A percentile compares a stretch with the other conserved stretches of the same genome.
These are phyloP conservation scores for Venturia carpophila DNA, from an alignment of 2,329 filamentous ascomycete species.

Conservation along the genomic window DNA sequence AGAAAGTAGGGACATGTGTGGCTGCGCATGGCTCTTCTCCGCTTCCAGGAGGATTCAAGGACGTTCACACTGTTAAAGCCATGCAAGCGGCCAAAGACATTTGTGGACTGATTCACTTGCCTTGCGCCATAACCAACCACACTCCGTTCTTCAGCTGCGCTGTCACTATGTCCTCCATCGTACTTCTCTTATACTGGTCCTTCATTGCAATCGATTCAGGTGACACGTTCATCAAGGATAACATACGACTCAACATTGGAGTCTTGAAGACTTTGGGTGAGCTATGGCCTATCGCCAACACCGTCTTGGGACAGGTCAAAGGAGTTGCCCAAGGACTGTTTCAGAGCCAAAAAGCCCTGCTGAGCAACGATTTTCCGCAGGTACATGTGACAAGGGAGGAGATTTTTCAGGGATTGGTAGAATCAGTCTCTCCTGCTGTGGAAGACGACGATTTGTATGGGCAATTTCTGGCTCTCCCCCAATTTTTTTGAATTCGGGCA, in stretches of 20 bases:
- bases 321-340: conserved; percentile 70
- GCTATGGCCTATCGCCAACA: conserved; percentile 65
- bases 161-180: conserved; percentile 68
- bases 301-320: conserved; percentile 64
- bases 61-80: conserved; percentile 69
- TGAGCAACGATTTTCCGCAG: conserved; percentile 22
- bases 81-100: conserved; percentile 72
- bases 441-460: background rate
- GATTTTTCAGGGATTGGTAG: conserved; percentile 17
- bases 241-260: conserved; percentile 70
- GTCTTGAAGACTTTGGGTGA: conserved; percentile 59
- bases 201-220: conserved; percentile 36
- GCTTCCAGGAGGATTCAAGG: conserved; percentile 45
- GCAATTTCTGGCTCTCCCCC: background rate
- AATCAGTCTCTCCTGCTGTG: background rate
- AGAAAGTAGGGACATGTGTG: conserved; percentile 53
- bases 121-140: conserved; percentile 62
- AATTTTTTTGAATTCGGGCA: background rate
- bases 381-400: conserved; percentile 15
- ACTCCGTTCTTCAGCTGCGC: conserved; percentile 80
- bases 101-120: conserved; percentile 65
- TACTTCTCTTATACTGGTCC: conserved; percentile 74
- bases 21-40: conserved; percentile 42
- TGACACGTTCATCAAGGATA: conserved; percentile 62
- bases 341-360: conserved; percentile 35